Base-by-base conservation (phyloP, 2,329 filamentous ascomycete species). In the Aspergillus sp. region DNA sequence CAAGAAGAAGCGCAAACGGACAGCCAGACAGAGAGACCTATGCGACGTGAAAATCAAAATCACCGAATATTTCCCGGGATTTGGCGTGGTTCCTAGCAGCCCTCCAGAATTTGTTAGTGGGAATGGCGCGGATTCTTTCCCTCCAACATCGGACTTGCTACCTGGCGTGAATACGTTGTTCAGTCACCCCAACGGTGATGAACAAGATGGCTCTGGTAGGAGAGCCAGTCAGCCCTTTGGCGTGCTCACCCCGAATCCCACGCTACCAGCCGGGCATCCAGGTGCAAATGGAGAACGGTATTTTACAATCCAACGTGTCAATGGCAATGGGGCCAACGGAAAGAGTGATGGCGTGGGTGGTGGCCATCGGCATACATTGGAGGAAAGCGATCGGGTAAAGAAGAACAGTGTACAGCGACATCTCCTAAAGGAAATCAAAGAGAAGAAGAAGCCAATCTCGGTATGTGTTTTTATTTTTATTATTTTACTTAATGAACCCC, bases 21-120 rank as follows among this genome's bases (percentile, higher is more conserved):
- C 77, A 31, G 83, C 83, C n/a, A 75, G 87, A 34, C 82, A 87
- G 63, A 76, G 85, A 9, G 85, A 90, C 66, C 74, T 90, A n/a
- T 91, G 87, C 62, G 86, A 90, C 63, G 86, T 90, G 51, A 90
- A 90, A 68, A 89, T 90, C 63, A 90, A 90, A 64, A 88, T 90
- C 47, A 89, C 85, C 3, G 86, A 90, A 64, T 88, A 87, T 67
- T 84, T 85, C 42, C 78, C 83, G 7, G 78, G 51, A 2, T 49
- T 45, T 10, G 36, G 76, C 32, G 69, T 60, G 35, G 52, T 54
- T 13, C 51, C 52, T 51, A 48, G 45, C 19, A 45, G 47, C 19
- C 19, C 12, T 42, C 53, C 35, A 44, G 55, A 13, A 41, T 55
- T 39, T 48, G 52, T 31, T 19, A 19, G 19, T 19, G 10, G 38